Conservation (phyloP, 2,329 filamentous ascomycete genomes). For the Xylaria sp. region DNA sequence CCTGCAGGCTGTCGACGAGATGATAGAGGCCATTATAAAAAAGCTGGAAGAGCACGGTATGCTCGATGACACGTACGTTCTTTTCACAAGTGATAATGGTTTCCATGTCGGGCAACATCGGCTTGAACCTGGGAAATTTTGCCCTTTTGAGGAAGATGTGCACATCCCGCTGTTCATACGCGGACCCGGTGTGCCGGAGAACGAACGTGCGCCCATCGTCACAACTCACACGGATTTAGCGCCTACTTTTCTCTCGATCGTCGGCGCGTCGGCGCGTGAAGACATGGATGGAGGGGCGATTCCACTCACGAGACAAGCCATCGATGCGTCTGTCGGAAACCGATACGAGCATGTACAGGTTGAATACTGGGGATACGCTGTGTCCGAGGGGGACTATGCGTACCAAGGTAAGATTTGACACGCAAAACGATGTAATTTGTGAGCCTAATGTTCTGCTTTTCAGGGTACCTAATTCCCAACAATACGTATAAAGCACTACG, state of each 20-base stretch:
- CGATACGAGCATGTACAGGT: slow-evolving; percentile 61
- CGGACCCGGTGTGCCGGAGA: slow-evolving; percentile 63
- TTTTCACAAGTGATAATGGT: slow-evolving; percentile 70
- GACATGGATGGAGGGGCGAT: slow-evolving; percentile 65
- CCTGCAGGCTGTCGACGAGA: slow-evolving; percentile 66
- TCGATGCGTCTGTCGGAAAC: slow-evolving; percentile 38
- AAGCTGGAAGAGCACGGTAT: slow-evolving; percentile 54
- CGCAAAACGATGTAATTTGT: neutral
- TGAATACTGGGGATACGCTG: slow-evolving; percentile 57
- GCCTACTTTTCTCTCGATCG: slow-evolving; percentile 66
- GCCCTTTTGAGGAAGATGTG: slow-evolving; percentile 68
- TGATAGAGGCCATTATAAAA: slow-evolving; percentile 60
- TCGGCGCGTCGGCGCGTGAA: slow-evolving; percentile 50
- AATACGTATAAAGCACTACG: slow-evolving; percentile 66
- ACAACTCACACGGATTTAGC: slow-evolving; percentile 73
- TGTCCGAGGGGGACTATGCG: slow-evolving; percentile 47
- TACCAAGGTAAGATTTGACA: slow-evolving; percentile 21
- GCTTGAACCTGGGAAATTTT: slow-evolving; percentile 67
- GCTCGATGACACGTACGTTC: slow-evolving; percentile 64
- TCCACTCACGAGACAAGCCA: slow-evolving; percentile 33
- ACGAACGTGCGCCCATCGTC: slow-evolving; percentile 51
- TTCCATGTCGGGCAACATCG: slow-evolving; percentile 70
- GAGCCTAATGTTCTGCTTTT: slow-evolving; percentile 13
- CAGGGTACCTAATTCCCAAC: slow-evolving; percentile 43
- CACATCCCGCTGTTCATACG: slow-evolving; percentile 67